These are phyloP conservation scores for Aspergillus caelatus DNA, from an alignment of 2,329 filamentous ascomycete genomes.

Conservation along the genomic window DNA sequence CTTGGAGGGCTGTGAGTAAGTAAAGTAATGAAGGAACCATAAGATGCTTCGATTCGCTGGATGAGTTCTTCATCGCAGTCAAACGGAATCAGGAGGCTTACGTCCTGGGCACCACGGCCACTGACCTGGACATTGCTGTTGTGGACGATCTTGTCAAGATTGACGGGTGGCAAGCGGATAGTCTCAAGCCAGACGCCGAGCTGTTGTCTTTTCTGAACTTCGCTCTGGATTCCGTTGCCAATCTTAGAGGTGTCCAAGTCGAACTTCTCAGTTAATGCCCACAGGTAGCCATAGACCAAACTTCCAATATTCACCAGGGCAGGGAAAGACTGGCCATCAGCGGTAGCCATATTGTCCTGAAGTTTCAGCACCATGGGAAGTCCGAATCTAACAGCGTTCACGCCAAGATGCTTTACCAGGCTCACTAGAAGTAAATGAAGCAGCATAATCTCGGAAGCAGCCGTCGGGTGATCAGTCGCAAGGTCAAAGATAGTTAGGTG, in stretches of 20 bases:
- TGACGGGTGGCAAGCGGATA: slow-evolving; percentile 69
- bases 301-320: slow-evolving; percentile 80
- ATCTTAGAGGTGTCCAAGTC: slow-evolving; percentile 71
- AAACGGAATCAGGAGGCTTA: slow-evolving; percentile 67
- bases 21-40: slow-evolving; percentile 63
- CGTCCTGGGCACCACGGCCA: slow-evolving; percentile 47
- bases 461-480: slow-evolving; percentile 71
- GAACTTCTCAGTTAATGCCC: slow-evolving; percentile 75
- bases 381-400: slow-evolving; percentile 78
- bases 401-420: slow-evolving; percentile 74
- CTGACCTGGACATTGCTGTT: slow-evolving; percentile 43
- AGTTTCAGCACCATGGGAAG: slow-evolving; percentile 87
- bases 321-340: slow-evolving; percentile 47
- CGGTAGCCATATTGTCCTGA: slow-evolving; percentile 72
- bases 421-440: slow-evolving; percentile 76
- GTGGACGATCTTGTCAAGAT: slow-evolving; percentile 63
- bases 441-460: slow-evolving; percentile 73
- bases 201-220: slow-evolving; percentile 73
- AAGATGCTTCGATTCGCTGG: slow-evolving; percentile 72
- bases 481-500: slow-evolving; percentile 91
- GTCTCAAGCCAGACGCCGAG: slow-evolving; percentile 79
- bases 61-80: slow-evolving; percentile 70
- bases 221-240: slow-evolving; percentile 72
- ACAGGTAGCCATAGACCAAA: slow-evolving; percentile 87
- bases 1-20: slow-evolving; percentile 70